Percentiles rank a stretch among this genome's conserved stretches.
phyloP scores from a whole-genome alignment of 768 basidiomycete species.

The Clitopilus passeckerianus region DNA sequence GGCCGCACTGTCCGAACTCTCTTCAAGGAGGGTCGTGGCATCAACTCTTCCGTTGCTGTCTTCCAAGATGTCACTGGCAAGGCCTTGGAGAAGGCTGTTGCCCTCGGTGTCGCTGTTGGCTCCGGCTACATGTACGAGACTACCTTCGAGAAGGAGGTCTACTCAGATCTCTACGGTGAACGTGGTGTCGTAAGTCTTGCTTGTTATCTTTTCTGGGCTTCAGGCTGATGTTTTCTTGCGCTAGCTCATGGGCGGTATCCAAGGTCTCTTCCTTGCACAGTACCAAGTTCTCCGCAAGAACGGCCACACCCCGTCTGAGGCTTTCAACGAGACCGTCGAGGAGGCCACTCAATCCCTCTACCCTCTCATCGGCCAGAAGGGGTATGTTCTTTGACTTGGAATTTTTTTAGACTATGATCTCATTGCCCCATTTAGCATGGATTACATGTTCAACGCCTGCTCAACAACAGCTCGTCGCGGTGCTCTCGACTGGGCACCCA shows the following conservation, averaged over 20 bases:
- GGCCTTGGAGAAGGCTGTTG: conserved; percentile 95
- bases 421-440: conserved; percentile 59
- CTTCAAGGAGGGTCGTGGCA: conserved; percentile 99
- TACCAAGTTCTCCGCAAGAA: conserved; percentile 97
- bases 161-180: conserved; percentile 98
- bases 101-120: conserved; percentile 90
- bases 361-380: conserved; percentile 93
- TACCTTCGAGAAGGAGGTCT: conserved; percentile 99
- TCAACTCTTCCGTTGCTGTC: conserved; percentile 92
- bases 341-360: conserved; percentile 99
- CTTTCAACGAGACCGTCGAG: conserved; percentile 99
- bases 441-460: conserved; percentile 99
- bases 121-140: conserved; percentile 99
- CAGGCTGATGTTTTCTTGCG: conserved; percentile 9
- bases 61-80: conserved; percentile 98
- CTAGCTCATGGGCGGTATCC: conserved; percentile 95
- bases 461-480: conserved; percentile 99
- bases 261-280: conserved; percentile 99
- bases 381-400: conserved; percentile 39
- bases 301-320: conserved; percentile 95
- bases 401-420: not conserved
- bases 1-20: conserved; percentile 98
- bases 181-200: conserved; percentile 86
- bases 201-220: not conserved
- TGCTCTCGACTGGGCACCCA: conserved; percentile 97